These are phyloP conservation scores for Danielia reshetovae DNA, from an alignment of 805 yeast species.

Conservation along the genomic window DNA sequence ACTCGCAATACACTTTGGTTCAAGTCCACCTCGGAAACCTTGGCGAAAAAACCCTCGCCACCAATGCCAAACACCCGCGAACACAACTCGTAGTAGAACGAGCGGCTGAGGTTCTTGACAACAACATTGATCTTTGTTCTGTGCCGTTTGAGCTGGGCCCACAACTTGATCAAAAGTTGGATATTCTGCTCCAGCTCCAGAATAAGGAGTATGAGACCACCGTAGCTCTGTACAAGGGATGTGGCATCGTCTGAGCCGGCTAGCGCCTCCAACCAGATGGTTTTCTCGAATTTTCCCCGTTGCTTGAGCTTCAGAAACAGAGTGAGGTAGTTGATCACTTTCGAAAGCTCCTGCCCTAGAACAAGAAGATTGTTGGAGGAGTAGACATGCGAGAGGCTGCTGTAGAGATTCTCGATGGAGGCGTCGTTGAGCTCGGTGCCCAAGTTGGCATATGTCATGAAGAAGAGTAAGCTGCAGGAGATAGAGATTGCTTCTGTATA, in stretches of 20 bases:
- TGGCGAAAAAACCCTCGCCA: slow-evolving; percentile 15
- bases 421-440: slow-evolving; percentile 14
- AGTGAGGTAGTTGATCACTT: slow-evolving; percentile 49
- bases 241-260: slow-evolving; percentile 2
- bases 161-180: background rate
- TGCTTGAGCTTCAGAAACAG: slow-evolving; percentile 52
- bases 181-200: slow-evolving; percentile 6
- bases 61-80: slow-evolving; percentile 18
- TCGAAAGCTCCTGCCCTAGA: slow-evolving; percentile 46
- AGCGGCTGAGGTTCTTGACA: slow-evolving; percentile 33
- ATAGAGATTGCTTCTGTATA: too few relatives aligned
- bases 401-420: slow-evolving; percentile 19
- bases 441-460: slow-evolving; percentile 1
- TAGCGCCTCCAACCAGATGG: slow-evolving; percentile 11
- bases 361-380: slow-evolving; percentile 24
- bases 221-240: slow-evolving; percentile 4
- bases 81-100: slow-evolving; percentile 28
- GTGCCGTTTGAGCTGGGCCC: background rate
- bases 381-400: slow-evolving; percentile 20
- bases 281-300: slow-evolving; percentile 40
- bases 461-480: slow-evolving; percentile 1
- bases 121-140: slow-evolving; percentile 21
- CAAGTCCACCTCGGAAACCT: slow-evolving; percentile 7
- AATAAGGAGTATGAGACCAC: slow-evolving; percentile 2
- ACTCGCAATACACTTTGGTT: slow-evolving; percentile 15